These are phyloP conservation scores for Tephrocybe sp. DNA, from an alignment of 768 basidiomycete genomes.

Conservation along the genomic window DNA sequence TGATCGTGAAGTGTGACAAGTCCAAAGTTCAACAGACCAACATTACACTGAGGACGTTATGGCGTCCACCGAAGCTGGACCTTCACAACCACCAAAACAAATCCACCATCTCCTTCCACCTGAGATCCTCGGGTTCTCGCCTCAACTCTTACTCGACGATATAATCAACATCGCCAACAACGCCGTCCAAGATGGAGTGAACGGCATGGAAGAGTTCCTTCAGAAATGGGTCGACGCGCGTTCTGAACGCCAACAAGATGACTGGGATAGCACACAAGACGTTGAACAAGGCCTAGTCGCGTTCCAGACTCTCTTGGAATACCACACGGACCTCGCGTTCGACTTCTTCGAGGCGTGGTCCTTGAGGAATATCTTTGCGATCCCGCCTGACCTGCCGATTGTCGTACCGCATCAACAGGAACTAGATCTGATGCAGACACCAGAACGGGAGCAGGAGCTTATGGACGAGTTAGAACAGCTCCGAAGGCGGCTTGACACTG, in stretches of 20 bases:
- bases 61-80: constrained; percentile 5
- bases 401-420: constrained; percentile 76
- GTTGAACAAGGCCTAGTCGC: constrained; percentile 79
- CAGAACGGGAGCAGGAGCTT: constrained; percentile 58
- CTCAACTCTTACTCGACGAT: constrained; percentile 82
- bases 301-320: constrained; percentile 86
- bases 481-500: constrained; percentile 64
- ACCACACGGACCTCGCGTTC: constrained; percentile 86
- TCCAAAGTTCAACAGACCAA: no score
- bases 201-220: constrained; percentile 77
- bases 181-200: constrained; percentile 73
- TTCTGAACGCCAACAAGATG: constrained; percentile 37
- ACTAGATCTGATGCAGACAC: constrained; percentile 59
- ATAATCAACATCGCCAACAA: constrained; percentile 83
- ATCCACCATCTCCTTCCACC: constrained; percentile 53
- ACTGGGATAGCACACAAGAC: constrained; percentile 64
- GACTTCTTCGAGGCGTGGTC: constrained; percentile 93
- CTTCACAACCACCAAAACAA: constrained; percentile 7
- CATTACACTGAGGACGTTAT: not conserved
- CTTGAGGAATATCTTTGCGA: constrained; percentile 81
- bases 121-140: constrained; percentile 81
- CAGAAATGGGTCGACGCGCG: constrained; percentile 72
- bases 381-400: constrained; percentile 65
- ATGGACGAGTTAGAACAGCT: constrained; percentile 68
- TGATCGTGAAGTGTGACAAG: no score